Base-by-base conservation (phyloP, 176 grass and related monocot species). In the Bonia amplexicaulis region DNA sequence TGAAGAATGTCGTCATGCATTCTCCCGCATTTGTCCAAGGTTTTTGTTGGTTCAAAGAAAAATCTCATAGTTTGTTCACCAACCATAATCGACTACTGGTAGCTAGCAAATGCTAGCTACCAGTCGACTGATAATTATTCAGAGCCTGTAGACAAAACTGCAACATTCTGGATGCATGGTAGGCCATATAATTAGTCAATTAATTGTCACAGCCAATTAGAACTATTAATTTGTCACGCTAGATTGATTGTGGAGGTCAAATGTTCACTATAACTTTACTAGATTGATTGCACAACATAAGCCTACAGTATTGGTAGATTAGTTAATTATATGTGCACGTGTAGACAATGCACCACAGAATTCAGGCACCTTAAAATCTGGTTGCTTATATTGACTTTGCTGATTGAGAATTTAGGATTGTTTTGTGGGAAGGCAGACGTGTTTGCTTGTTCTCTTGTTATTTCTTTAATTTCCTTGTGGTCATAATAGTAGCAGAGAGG, bases 301-400 rank as follows among this genome's bases (percentile, higher is more conserved):
- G 53, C 25, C 39, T 51, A 67, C 6, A 37, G 19, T 54, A 46
- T 9, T 57, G 29, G n/a, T 61, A 26, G 51, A 84, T 22, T 33
- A 33, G 3, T 33, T 33, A 33, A 33, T 33, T 26, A 59, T 19
- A 60, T 61, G 22, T 54, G 60, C 71, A 66, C 46, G 77, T 86
- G 72, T 11, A 82, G 49, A 77, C 67, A 49, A 20, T 87, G 74
- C 67, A 84, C 57, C 68, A 62, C 68, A 59, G 17, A 90, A 87
- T 84, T 80, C 80, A 90, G 80, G 89, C 42, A 40, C 75, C 75
- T 45, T 75, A 59, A 66, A 45, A 69, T 74, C 84, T 48, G 51
- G 85, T 87, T 84, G 69, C 80, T 75, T 87, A 23, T 84, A 80
- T 76, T 84, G 85, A 84, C 85, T 87, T 87, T 12, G 61, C 14